phyloP scores from a whole-genome alignment of 2,329 filamentous ascomycete genomes.

The Microcyclosporella mali region DNA sequence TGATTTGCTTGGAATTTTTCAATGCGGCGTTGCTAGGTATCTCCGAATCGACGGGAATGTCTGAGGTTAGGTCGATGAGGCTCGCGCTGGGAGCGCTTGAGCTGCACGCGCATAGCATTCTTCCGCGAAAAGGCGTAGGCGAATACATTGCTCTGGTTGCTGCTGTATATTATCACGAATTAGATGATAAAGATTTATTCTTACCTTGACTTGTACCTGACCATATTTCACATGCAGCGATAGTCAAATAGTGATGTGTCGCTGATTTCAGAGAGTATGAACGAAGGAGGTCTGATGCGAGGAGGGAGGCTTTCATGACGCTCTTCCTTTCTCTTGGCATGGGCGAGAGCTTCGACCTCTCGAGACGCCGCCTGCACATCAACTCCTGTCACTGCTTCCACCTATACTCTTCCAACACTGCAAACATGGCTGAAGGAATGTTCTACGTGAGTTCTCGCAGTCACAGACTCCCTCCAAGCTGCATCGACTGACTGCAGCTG shows the following conservation, averaged over 20 bases:
- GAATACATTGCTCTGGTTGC: background rate
- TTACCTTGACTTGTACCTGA: too few species aligned
- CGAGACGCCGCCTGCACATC: background rate
- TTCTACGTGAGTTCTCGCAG: slow-evolving; percentile 24
- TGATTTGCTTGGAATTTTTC: slow-evolving; percentile 5
- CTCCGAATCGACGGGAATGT: slow-evolving; percentile 5
- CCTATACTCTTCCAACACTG: slow-evolving; percentile 8
- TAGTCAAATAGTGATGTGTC: too few species aligned
- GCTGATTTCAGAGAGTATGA: too few species aligned
- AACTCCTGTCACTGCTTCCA: background rate
- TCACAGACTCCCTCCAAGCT: slow-evolving; percentile 8
- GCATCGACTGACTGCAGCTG: slow-evolving; percentile 21
- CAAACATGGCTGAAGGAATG: slow-evolving; percentile 41
- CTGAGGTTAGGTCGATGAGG: slow-evolving; percentile 1
- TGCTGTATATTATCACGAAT: slow-evolving; percentile 12
- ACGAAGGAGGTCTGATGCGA: background rate
- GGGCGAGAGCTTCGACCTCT: slow-evolving; percentile 1
- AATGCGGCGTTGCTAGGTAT: slow-evolving; percentile 6
- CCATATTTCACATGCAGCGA: too few species aligned
- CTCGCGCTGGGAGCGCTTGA: slow-evolving; percentile 18
- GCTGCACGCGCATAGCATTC: background rate
- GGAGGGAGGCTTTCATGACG: background rate
- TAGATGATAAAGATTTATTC: background rate
- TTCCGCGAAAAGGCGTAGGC: background rate
- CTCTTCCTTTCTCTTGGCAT: slow-evolving; percentile 1